Evolutionary conservation across 768 basidiomycete genomes (phyloP), one percentile per base, ranked within the genome.

Genomic region (Auricularia auricula-judae): DNA sequence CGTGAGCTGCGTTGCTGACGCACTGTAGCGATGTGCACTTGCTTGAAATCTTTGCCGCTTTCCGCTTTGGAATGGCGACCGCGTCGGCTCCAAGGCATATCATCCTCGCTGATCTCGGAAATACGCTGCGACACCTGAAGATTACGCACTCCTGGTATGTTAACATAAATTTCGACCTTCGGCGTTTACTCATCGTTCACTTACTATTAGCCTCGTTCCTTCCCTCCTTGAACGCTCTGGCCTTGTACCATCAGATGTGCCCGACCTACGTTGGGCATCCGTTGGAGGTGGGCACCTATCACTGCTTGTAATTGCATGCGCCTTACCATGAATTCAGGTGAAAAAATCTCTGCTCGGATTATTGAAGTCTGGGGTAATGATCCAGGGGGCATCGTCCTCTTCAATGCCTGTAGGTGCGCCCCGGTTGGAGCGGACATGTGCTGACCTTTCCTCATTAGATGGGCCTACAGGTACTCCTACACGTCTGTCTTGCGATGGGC

Each of bases 11-110:
- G 23, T 59, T 8, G 33, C 23, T 10, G 23, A 5, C 29, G 33
- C 18, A 10, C 23, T 29, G 5, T 35, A 59, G 56, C 23, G 56
- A 59, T 29, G 56, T 59, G 10, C 56, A 59, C 34, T 23, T 59
- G 23, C 56, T 59, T 10, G 56, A 59, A 18, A 35, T 59, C 21
- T 59, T 59, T 18, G 56, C 34, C 3, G 29, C 56, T 5, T 59
- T 59, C 56, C 56, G 56, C 23, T 59, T 59, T 23, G 56, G 56
- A 14, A 59, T 59, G 56, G 56, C 56, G 23, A 59, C 56, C 34
- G 56, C 34, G 4, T 12, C 29, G 5, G 56, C 56, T 5, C 34
- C 56, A 18, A 5, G 56, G 29, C 56, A 59, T 18, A 35, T 59
- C 23, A 35, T 59, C 23, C 34, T 59, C 29, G 56, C 56, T n/a